These are phyloP conservation scores for Aspergillus sp. DNA, from an alignment of 2,329 filamentous ascomycete species.

Conservation along the genomic window DNA sequence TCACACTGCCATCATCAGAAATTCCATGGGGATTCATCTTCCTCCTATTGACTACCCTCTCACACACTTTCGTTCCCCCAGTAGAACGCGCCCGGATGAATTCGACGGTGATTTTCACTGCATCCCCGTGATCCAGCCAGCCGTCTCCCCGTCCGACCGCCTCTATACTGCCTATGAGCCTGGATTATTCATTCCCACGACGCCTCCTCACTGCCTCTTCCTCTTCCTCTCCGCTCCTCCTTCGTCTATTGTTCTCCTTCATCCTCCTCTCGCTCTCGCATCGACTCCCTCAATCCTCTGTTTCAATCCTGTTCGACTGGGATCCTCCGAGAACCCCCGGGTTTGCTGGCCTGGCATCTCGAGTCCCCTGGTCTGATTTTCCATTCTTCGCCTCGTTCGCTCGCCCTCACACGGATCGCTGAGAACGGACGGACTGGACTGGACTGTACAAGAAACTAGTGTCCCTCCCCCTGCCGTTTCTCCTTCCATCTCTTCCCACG, in stretches of 20 bases:
- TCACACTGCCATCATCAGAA: too few species aligned
- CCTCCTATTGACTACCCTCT: neutral
- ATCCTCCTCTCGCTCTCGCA: too few species aligned
- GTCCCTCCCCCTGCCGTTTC: neutral
- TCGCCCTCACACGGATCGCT: neutral
- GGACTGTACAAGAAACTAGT: neutral
- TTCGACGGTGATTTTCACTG: neutral
- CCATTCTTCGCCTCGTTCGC: neutral
- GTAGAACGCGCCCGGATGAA: neutral
- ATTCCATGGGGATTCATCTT: too few species aligned
- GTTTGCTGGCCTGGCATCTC: constrained; percentile 1
- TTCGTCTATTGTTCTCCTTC: neutral
- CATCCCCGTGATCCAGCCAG: constrained; percentile 12
- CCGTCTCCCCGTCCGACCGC: neutral
- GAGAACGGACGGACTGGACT: neutral
- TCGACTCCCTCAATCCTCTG: neutral
- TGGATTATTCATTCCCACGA: constrained; percentile 9
- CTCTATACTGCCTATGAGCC: constrained; percentile 5
- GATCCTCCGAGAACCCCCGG: neutral
- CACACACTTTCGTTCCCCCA: neutral
- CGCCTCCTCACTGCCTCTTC: constrained; percentile 3
- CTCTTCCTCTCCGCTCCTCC: neutral
- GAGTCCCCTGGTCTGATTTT: neutral
- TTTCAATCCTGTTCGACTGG: neutral
- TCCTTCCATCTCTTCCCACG: neutral